Evolutionary conservation across 768 basidiomycete genomes (phyloP).

Genomic region (Ramaria rubella): DNA sequence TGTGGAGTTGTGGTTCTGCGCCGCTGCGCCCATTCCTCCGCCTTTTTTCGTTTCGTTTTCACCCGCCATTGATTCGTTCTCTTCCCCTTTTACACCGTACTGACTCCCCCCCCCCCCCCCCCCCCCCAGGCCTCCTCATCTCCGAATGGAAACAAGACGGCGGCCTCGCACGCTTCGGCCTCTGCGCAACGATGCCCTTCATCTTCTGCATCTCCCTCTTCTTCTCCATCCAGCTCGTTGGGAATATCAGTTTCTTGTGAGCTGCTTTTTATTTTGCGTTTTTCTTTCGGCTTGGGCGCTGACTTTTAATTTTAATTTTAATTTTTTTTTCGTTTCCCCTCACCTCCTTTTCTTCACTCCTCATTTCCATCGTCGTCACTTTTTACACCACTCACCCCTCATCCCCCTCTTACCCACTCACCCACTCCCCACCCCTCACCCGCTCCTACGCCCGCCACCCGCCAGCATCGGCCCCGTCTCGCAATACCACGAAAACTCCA

Average conservation of each 20-base stretch:
- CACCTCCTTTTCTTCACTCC: too few species aligned
- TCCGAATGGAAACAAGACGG: slow-evolving; percentile 66
- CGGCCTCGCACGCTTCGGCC: slow-evolving; percentile 52
- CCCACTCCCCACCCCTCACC: slow-evolving; percentile 2
- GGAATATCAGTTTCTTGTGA: slow-evolving; percentile 11
- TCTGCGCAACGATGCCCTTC: slow-evolving; percentile 61
- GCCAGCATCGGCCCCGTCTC: slow-evolving; percentile 72
- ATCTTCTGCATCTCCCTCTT: slow-evolving; percentile 64
- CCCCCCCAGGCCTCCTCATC: slow-evolving; percentile 37
- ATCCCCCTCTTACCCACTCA: slow-evolving; percentile 2
- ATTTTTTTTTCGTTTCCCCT: too few species aligned
- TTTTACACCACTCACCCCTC: neutral
- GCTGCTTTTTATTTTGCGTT: neutral
- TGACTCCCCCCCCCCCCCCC: neutral
- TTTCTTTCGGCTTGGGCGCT: neutral
- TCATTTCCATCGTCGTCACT: too few species aligned
- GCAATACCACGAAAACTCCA: slow-evolving; percentile 79
- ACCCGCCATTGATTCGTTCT: neutral
- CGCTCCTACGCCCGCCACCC: too few species aligned
- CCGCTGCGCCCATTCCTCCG: neutral
- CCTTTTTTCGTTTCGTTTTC: neutral
- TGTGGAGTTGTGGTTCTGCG: neutral
- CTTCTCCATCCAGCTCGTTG: slow-evolving; percentile 14
- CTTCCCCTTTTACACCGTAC: neutral
- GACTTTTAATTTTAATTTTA: neutral